Conservation (phyloP, 495 filamentous ascomycete species). For the Ramalina intermedia region DNA sequence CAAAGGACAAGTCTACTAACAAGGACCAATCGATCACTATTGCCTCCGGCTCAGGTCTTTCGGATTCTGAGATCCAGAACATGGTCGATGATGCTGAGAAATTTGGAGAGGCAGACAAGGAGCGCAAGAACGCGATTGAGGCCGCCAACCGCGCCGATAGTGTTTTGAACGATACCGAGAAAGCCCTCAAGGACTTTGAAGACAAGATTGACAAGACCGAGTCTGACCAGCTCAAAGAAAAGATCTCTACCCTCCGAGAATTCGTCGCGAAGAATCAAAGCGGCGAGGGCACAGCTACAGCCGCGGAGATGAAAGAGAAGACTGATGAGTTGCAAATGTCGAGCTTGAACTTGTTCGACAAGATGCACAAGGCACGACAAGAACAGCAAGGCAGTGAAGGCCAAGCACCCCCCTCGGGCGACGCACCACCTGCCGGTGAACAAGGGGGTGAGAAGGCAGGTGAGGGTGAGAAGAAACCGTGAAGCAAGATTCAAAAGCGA, state of each 20-base stretch:
- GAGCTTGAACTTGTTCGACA: slow-evolving; percentile 93
- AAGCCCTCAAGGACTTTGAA: slow-evolving; percentile 90
- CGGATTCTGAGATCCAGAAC: slow-evolving; percentile 79
- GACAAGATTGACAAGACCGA: slow-evolving; percentile 95
- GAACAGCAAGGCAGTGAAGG: slow-evolving; percentile 40
- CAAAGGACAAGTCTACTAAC: slow-evolving; percentile 98
- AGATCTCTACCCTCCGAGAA: slow-evolving; percentile 80
- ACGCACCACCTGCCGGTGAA: slow-evolving; percentile 11
- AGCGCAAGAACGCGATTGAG: slow-evolving; percentile 90
- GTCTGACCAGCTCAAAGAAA: slow-evolving; percentile 81
- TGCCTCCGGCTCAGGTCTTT: slow-evolving; percentile 95
- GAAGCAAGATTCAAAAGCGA: slow-evolving; percentile 21
- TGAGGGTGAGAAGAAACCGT: slow-evolving; percentile 81
- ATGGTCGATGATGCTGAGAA: slow-evolving; percentile 98
- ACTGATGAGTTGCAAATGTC: slow-evolving; percentile 93
- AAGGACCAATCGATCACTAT: slow-evolving; percentile 99
- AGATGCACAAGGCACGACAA: slow-evolving; percentile 93
- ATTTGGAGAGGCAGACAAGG: slow-evolving; percentile 89
- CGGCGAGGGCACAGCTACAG: slow-evolving; percentile 71
- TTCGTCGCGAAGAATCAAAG: slow-evolving; percentile 89
- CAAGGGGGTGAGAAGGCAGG: slow-evolving; percentile 14
- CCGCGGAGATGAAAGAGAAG: slow-evolving; percentile 92
- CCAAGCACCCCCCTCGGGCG: slow-evolving; percentile 32
- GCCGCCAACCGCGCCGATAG: slow-evolving; percentile 92
- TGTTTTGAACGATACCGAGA: slow-evolving; percentile 95